A percentile compares a stretch with the other conserved stretches of the same genome.
These are phyloP conservation scores for Shiraia sp. DNA, from an alignment of 2,329 filamentous ascomycete genomes.

Conservation along the genomic window DNA sequence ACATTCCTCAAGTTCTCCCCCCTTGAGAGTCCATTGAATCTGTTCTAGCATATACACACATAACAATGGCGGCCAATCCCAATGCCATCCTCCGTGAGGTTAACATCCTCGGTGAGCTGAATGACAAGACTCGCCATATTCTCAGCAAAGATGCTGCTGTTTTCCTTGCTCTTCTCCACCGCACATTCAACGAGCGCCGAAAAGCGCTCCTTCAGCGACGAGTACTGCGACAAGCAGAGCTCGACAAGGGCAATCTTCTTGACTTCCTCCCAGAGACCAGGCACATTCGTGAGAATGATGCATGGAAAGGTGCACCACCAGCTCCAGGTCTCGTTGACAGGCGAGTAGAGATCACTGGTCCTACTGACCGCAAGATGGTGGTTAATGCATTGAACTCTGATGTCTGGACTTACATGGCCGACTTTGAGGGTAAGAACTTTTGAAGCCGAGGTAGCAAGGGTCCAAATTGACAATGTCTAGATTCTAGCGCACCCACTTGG, in stretches of 20 bases:
- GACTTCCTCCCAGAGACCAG: constrained; percentile 96
- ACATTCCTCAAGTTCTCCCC: constrained; percentile 20
- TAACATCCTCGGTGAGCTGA: constrained; percentile 78
- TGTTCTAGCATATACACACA: constrained; percentile 5
- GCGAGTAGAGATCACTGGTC: constrained; percentile 94
- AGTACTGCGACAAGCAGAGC: constrained; percentile 83
- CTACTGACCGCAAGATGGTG: constrained; percentile 98
- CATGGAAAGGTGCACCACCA: constrained; percentile 90
- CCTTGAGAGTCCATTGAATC: constrained; percentile 12
- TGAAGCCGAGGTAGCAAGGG: not conserved
- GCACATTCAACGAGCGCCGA: constrained; percentile 88
- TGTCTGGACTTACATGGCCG: constrained; percentile 99
- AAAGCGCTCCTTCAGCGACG: constrained; percentile 88
- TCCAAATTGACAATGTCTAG: constrained; percentile 51
- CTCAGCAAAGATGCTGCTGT: constrained; percentile 86
- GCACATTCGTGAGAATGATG: constrained; percentile 89
- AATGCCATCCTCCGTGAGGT: constrained; percentile 86
- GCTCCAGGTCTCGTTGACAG: constrained; percentile 92
- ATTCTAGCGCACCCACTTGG: constrained; percentile 95
- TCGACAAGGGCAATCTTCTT: constrained; percentile 84
- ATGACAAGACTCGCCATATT: constrained; percentile 83
- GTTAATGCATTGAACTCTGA: constrained; percentile 95
- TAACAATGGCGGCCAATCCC: constrained; percentile 51
- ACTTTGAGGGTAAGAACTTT: constrained; percentile 79
- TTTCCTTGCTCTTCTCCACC: constrained; percentile 92